Evolutionary conservation across 352 stramenopile genomes (phyloP).

Genomic region (Globisporangium megalacanthum): DNA sequence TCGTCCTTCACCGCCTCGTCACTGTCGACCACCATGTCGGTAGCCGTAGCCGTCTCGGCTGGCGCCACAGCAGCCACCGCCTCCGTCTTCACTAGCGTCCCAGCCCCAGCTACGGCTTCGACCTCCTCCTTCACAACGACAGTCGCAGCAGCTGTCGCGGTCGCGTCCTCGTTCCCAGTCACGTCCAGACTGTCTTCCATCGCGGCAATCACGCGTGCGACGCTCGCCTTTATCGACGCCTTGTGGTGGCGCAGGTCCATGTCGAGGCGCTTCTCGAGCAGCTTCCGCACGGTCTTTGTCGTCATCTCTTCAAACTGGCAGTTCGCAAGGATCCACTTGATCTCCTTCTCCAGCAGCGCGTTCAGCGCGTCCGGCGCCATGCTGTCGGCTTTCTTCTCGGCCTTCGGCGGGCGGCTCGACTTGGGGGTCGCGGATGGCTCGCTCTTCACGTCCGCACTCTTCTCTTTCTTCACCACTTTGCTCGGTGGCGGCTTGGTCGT

Average conservation of each 20-base stretch:
- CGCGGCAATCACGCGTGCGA: slow-evolving; percentile 66
- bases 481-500: slow-evolving; percentile 13
- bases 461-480: slow-evolving; percentile 44
- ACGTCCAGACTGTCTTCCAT: slow-evolving; percentile 51
- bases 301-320: slow-evolving; percentile 82
- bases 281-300: slow-evolving; percentile 71
- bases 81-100: neutral
- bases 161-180: slow-evolving; percentile 6
- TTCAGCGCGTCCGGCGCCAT: slow-evolving; percentile 40
- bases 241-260: slow-evolving; percentile 77
- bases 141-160: neutral
- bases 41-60: neutral
- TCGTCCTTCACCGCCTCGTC: neutral
- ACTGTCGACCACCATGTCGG: neutral
- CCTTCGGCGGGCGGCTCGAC: slow-evolving; percentile 2
- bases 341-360: slow-evolving; percentile 66
- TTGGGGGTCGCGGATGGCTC: slow-evolving; percentile 3
- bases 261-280: slow-evolving; percentile 60
- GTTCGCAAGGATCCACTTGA: slow-evolving; percentile 73
- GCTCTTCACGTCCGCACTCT: slow-evolving; percentile 30
- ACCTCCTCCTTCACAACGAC: slow-evolving; percentile 1
- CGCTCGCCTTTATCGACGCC: slow-evolving; percentile 65
- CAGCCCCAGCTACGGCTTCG: too few relatives aligned
- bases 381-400: slow-evolving; percentile 8
- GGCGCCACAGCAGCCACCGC: neutral